Base-by-base conservation (phyloP, 106 monocot genomes). In the Allium cepa region DNA sequence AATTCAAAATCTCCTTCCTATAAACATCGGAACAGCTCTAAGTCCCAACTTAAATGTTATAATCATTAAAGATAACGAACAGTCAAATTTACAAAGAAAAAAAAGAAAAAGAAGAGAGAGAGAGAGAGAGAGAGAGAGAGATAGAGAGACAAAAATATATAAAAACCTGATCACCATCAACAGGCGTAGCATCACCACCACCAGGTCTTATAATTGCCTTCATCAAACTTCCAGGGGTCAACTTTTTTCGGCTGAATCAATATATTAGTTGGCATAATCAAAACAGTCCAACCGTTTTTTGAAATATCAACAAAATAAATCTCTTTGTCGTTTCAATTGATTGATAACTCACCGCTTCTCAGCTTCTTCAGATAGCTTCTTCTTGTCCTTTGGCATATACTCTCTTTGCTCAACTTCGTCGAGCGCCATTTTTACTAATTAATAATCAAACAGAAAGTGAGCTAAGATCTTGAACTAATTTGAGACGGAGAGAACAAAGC, bases 201-300 rank as follows among this genome's bases (percentile, higher is more conserved):
- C 90, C 90, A 3, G 90, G 79, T 67, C 85, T 72, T 45, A 94
- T 72, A 17, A 80, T 53, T 14, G 87, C 90, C 71, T 94, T 94
- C 90, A 87, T 79, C 87, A 94, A 90, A 74, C 85, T 87, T 66
- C 90, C 90, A 56, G 87, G 85, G 4, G 79, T 85, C 16, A 90
- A 69, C 22, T 87, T 90, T 68, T 80, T 81, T 70, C 74, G 87
- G 82, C 94, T 94, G 50, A 65, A 56, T 28, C 36, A 45, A 69
- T 17, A 45, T 11, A 62, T 27, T 45, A 68, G 55, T 53, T 15
- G 56, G 8, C 11, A 45, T 8, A 26, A 27, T 11, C 3, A 69
- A n/a, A 15, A 27, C 36, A 8, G 18, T 48, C 36, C 36, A 36
- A 36, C 5, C 5, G 36, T 36, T 1, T 36, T 36, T 5, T 36